Evolutionary conservation across 148 eudicot species (phyloP).

Genomic region (Polygonum aviculare): DNA sequence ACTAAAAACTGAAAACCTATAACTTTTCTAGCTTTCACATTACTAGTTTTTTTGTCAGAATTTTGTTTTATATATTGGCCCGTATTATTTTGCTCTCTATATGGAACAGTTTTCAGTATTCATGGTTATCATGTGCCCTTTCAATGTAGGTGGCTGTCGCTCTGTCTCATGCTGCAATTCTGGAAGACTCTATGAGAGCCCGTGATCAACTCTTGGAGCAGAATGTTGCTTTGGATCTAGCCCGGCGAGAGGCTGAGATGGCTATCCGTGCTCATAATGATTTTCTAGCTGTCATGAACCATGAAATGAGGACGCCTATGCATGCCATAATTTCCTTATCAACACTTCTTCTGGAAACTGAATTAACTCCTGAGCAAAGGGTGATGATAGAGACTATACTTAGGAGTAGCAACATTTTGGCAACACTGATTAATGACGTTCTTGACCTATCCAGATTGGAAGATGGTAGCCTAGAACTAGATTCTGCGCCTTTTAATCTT

Average conservation of each 20-base stretch:
- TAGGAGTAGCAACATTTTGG: slow-evolving; percentile 79
- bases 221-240: slow-evolving; percentile 85
- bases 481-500: slow-evolving; percentile 52
- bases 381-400: slow-evolving; percentile 87
- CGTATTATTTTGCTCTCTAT: not conserved
- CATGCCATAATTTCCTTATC: slow-evolving; percentile 83
- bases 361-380: slow-evolving; percentile 78
- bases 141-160: slow-evolving; percentile 80
- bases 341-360: slow-evolving; percentile 76
- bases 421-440: slow-evolving; percentile 84
- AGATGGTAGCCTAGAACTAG: slow-evolving; percentile 91
- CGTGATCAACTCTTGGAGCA: slow-evolving; percentile 84
- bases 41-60: no score
- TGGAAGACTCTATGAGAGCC: slow-evolving; percentile 97
- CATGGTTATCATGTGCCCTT: not conserved
- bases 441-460: slow-evolving; percentile 91
- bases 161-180: slow-evolving; percentile 91
- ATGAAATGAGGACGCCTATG: slow-evolving; percentile 97
- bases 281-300: slow-evolving; percentile 94
- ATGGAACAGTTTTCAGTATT: not conserved
- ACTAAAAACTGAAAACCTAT: no score
- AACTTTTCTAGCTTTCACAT: no score
- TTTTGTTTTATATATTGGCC: no score
- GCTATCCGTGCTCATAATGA: slow-evolving; percentile 92
- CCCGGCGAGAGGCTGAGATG: slow-evolving; percentile 90